Base-by-base conservation (phyloP, 75 land plant genomes). In the Cupressus sempervirens region DNA sequence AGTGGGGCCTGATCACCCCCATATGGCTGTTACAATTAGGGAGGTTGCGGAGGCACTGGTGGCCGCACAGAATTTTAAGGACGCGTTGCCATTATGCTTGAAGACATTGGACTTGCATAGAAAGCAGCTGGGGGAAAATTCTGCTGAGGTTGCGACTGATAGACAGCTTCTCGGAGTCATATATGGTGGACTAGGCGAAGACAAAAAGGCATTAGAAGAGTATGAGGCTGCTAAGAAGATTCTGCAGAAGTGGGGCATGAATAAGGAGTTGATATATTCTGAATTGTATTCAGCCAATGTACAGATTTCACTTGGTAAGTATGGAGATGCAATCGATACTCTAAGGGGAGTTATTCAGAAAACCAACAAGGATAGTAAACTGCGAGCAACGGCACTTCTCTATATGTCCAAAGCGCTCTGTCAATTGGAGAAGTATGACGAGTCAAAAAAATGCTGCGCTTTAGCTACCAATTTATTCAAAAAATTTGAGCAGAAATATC, bases 211-310 rank as follows among this genome's bases (percentile, higher is more conserved):
- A 9, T 88, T 94, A 65, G 93, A 91, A 58, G 92, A 95, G 81
- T 92, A 93, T 79, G 67, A 86, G 80, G 72, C 90, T 34, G 90
- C 94, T 10, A 89, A 84, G 86, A 89, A 88, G 80, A 91, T 93
- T 52, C 83, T 95, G 84, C 90, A 88, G 88, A 92, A 82, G 29
- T 91, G 89, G 95, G 93, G 92, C 23, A 85, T 94, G 81, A 85
- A 83, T 73, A 88, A 91, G 43, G 95, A 95, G 72, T 81, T 91
- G 58, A 45, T 93, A 11, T 86, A 87, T 58, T 90, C 91, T 1
- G 97, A 93, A 83, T 90, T 94, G 65, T 93, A 93, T 72, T 91
- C 93, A 45, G 94, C 96, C 2, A 93, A 94, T 86, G 92, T 93
- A 41, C 93, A 94, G 84, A 93, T 95, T 65, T 94, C 92, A 20